A percentile compares a stretch with the other conserved stretches of the same genome.
Evolutionary conservation across 176 grass and related monocot species (phyloP).

Genomic region (Lolium perenne): DNA sequence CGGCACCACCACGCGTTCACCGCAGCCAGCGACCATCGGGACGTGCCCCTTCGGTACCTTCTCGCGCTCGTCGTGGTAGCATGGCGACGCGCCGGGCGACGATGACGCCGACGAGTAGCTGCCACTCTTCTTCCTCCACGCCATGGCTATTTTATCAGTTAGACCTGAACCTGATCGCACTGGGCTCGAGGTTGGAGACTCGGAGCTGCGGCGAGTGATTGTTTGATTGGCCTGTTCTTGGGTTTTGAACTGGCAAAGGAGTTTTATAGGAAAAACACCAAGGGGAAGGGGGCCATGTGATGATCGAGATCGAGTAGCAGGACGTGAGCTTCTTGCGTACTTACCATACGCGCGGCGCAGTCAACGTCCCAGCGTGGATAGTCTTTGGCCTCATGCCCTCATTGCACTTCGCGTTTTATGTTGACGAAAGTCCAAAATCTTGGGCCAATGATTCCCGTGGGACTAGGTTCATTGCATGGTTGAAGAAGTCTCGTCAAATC

Average conservation of each 20-base stretch:
- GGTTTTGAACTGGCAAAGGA: background rate
- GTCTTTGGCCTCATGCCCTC: background rate
- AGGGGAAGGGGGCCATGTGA: background rate
- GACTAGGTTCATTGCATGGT: background rate
- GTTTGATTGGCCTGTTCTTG: background rate
- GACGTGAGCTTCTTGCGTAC: background rate
- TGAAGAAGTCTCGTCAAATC: background rate
- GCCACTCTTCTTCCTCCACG: conserved; percentile 44
- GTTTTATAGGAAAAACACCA: background rate
- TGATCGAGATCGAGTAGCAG: background rate
- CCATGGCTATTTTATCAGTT: background rate
- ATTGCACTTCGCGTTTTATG: background rate
- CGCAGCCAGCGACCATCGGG: conserved; percentile 43
- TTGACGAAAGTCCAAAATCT: background rate
- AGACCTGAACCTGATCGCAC: background rate
- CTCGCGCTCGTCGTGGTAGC: background rate
- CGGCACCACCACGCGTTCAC: conserved; percentile 61
- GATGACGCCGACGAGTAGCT: background rate
- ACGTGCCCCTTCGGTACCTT: conserved; percentile 35
- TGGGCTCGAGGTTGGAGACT: background rate
- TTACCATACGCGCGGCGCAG: too few species aligned
- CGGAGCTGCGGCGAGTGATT: background rate
- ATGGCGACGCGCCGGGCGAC: background rate
- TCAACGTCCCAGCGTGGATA: background rate
- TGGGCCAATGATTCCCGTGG: background rate